Base-by-base conservation (phyloP, 352 stramenopile species). In the Aphanomyces invadans region DNA sequence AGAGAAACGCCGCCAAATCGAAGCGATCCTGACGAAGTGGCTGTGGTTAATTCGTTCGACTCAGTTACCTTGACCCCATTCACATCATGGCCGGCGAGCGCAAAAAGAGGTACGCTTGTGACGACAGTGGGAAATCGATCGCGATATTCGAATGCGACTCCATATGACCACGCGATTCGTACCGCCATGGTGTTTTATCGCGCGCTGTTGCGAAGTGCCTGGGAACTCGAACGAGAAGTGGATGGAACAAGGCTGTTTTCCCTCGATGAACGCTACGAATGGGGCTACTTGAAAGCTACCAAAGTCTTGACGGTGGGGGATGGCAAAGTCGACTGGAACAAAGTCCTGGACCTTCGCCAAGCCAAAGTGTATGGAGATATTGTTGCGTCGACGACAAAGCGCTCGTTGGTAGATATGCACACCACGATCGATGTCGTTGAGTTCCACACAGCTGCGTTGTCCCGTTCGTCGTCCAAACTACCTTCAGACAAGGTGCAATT, bases 351-450 rank as follows among this genome's bases (percentile, higher is more conserved):
- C 23, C 38, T 60, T 15, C 61, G 17, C 21, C 46, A 57, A 25
- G 38, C 29, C n/a, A 49, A 66, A 11, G 49, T 91, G 44, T 91
- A 91, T 55, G 62, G 73, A 12, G 68, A 79, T 25, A 9, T 89
- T 21, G 78, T 91, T 57, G 67, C 70, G 19, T 69, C 71, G 17
- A 71, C 79, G 21, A 76, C 69, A 23, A 70, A 70, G 10, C 74
- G 74, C 36, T 70, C 79, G 57, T 76, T 81, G 68, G 56, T 89
- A 39, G 78, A 71, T 51, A 66, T 72, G 2, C 70, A 85, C 56
- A 89, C 80, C 15, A 88, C 76, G 57, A 25, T 76, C 31, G 38
- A 84, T 60, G 71, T 70, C 36, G 69, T 84, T 45, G 70, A n/a
- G 5, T 77, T 87, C 51, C 72, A 76, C 7, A 65, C 74, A 10